A percentile compares a stretch with the other conserved stretches of the same genome.
Conservation (phyloP, 1,139 yeast genomes). For the Kurtzmaniella quercitrusa region DNA sequence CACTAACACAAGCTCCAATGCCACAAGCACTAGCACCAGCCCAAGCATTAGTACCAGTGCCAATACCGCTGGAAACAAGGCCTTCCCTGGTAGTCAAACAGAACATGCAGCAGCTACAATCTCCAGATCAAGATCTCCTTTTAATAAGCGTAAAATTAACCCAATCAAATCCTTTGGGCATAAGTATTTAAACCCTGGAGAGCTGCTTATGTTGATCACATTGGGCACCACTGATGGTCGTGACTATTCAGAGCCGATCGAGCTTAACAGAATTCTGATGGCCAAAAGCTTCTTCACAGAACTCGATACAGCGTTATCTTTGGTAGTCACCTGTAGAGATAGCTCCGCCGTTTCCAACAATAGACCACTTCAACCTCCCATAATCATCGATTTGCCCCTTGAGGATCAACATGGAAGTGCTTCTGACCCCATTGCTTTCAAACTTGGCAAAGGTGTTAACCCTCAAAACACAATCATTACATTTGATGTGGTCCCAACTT, state of each 20-base stretch:
- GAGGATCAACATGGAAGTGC: slow-evolving; percentile 76
- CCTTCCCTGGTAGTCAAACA: neutral
- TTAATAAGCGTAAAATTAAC: slow-evolving; percentile 22
- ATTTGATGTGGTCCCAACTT: slow-evolving; percentile 93
- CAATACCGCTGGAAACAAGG: neutral
- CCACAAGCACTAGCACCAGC: neutral
- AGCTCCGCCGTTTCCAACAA: slow-evolving; percentile 25
- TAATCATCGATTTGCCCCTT: slow-evolving; percentile 74
- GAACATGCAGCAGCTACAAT: slow-evolving; percentile 1
- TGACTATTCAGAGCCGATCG: slow-evolving; percentile 55
- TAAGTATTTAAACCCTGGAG: slow-evolving; percentile 59
- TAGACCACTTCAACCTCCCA: slow-evolving; percentile 56
- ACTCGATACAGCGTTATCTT: slow-evolving; percentile 81
- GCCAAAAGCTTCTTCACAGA: slow-evolving; percentile 76
- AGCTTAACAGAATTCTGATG: slow-evolving; percentile 68
- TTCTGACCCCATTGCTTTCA: slow-evolving; percentile 79
- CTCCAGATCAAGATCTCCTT: slow-evolving; percentile 28
- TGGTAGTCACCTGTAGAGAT: slow-evolving; percentile 59
- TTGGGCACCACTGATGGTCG: slow-evolving; percentile 84
- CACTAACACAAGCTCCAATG: neutral
- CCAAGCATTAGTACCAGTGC: slow-evolving; percentile 5
- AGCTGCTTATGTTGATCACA: slow-evolving; percentile 69
- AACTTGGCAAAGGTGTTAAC: slow-evolving; percentile 45
- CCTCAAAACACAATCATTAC: slow-evolving; percentile 58
- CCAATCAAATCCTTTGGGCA: slow-evolving; percentile 87